Evolutionary conservation across 768 basidiomycete species (phyloP), one percentile per base, ranked within the genome.

Genomic region (Cantharellus anzutake): DNA sequence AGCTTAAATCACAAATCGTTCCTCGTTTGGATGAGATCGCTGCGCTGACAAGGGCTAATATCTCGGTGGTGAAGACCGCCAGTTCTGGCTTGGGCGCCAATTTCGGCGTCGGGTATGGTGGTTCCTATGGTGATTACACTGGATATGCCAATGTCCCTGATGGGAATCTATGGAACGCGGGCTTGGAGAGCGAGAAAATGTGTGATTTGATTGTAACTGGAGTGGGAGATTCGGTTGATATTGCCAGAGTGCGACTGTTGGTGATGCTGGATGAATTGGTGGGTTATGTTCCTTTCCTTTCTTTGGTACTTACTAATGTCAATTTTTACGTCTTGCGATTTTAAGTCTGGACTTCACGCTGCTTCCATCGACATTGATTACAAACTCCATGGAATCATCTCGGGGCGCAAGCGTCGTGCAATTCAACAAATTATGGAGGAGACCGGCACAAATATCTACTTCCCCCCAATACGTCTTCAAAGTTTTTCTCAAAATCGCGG

Each of bases 201-300:
- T 97, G 94, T 66, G 91, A 96, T 68, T 77, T 97, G 50, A 86
- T 93, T 62, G 77, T 98, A 61, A 89, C 88, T 29, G 94, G 94
- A 1, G 62, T 67, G 5, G 84, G 86, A 48, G 89, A 96, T 67
- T 81, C 86, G 42, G 91, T 94, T 20, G 89, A 94, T 66, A 76
- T 93, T 37, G 94, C 94, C 39, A 81, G 91, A 64, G 87, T 96
- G 42, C 80, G 88, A 40, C 70, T 98, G 51, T 73, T 98, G 63
- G 93, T 94, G 61, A 89, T 97, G 81, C 72, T 97, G 64, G 94
- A 98, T 66, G 90, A 97, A 71, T 72, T 97, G 71, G 92, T 93
- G 61, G 65, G 90, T 79, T 20, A 37, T 7, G 34, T 39, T 42
- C 41, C 35, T 38, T 57, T 29, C 20, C 41, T 41, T 41, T 39